Conservation (phyloP, 352 stramenopile species). For the Globisporangium radiosum region DNA sequence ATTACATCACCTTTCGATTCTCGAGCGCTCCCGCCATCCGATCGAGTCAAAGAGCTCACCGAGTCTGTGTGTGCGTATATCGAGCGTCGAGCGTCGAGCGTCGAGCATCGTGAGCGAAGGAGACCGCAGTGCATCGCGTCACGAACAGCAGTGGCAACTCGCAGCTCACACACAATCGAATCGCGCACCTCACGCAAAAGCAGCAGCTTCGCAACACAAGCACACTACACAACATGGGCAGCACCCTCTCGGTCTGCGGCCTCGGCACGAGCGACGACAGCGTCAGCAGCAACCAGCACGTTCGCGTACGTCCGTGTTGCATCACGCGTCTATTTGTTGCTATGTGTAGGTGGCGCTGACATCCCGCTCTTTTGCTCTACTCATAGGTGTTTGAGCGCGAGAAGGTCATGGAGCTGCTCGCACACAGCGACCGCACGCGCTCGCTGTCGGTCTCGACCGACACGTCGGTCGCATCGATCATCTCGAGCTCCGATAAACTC, state of each 20-base stretch:
- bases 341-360: not conserved
- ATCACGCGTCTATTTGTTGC: not conserved
- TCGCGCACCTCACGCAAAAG: not conserved
- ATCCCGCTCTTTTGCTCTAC: not conserved
- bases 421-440: constrained; percentile 19
- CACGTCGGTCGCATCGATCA: constrained; percentile 48
- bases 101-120: not conserved
- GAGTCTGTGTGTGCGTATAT: not conserved
- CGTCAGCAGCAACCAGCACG: constrained; percentile 6
- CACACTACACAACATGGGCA: constrained; percentile 22
- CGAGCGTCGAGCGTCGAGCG: too few species aligned
- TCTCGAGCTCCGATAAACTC: constrained; percentile 53
- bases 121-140: not conserved
- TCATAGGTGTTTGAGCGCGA: constrained; percentile 9
- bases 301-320: constrained; percentile 12
- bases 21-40: too few species aligned
- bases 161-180: not conserved
- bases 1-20: too few species aligned
- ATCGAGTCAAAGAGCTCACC: too few species aligned
- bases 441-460: constrained; percentile 36
- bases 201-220: constrained; percentile 1
- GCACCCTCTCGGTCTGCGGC: constrained; percentile 31
- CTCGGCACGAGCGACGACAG: constrained; percentile 15
- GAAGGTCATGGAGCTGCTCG: constrained; percentile 25
- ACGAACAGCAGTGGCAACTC: not conserved